Evolutionary conservation across 2,329 filamentous ascomycete species (phyloP), one percentile per base, ranked within the genome.

Genomic region (Myriosclerotinia duriaeana): DNA sequence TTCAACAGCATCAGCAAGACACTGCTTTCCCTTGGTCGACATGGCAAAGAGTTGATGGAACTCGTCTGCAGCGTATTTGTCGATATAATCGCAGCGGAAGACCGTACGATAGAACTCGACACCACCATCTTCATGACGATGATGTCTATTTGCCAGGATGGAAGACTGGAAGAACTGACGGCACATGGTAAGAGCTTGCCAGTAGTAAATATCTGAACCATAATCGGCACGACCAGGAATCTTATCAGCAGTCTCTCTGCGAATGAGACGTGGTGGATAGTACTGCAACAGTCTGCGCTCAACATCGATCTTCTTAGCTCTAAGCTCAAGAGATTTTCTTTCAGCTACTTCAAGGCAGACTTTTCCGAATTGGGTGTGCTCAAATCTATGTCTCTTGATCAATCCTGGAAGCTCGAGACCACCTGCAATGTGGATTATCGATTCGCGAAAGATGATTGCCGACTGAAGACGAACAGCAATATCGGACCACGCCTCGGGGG

Each of bases 171-270:
- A 59, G 38, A 69, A 76, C 63, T 76, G 71, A 14, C 70, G 70
- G 26, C 73, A 63, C 20, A 75, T 44, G 4, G 66, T 66, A 5
- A 73, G 59, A 22, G 73, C 69, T 53, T 72, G 71, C 70, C 72
- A 75, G n/a, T 67, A 65, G 53, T 75, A 76, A 53, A 75, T 73
- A n/a, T 75, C 73, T 9, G 67, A 69, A 5, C 67, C 69, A 56
- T 74, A 76, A 52, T 70, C 70, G 1, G 70, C 68, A 26, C 73
- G 73, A 8, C 72, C 70, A 1, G 74, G 73, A 15, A 73, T 61
- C 6, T 53, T 64, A 2, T 52, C 59, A 3, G 30, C 26, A 12
- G 58, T 64, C 9, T 68, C 63, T 36, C 50, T 44, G 53, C 73
- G 74, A 11, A 70, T 58, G 65, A 76, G 71, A 17, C 66, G 64